These are phyloP conservation scores for Arctium minus DNA, from an alignment of 129 eudicot genomes.

Conservation along the genomic window DNA sequence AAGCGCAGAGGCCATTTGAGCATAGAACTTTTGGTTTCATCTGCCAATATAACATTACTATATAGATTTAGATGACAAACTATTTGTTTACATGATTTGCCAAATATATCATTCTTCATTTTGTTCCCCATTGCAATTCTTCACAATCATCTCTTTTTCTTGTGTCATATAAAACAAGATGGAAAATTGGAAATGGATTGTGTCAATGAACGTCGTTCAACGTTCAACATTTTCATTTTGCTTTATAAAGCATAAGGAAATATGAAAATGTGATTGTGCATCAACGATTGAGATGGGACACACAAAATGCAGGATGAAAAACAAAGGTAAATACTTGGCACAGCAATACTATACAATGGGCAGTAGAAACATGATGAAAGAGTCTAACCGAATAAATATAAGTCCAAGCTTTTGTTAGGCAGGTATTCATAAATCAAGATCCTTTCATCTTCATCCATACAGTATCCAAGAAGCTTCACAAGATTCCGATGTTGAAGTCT, in stretches of 20 bases:
- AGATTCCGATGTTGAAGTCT: slow-evolving; percentile 29
- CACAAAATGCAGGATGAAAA: neutral
- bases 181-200: no score
- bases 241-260: no score
- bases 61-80: neutral
- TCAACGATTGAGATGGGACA: no score
- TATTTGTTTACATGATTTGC: neutral
- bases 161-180: no score
- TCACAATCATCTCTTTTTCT: no score
- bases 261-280: no score
- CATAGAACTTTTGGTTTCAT: slow-evolving; percentile 12
- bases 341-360: neutral
- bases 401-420: slow-evolving; percentile 25
- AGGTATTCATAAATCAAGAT: slow-evolving; percentile 24
- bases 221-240: no score
- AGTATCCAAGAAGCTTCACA: slow-evolving; percentile 25
- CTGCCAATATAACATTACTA: neutral
- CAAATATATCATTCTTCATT: neutral
- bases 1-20: slow-evolving; percentile 12
- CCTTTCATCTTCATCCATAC: slow-evolving; percentile 14
- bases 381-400: neutral
- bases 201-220: no score
- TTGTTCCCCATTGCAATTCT: no score
- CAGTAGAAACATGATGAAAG: neutral
- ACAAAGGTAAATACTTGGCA: neutral